Base-by-base conservation (phyloP, 352 stramenopile species). In the Plasmopara halstedii region DNA sequence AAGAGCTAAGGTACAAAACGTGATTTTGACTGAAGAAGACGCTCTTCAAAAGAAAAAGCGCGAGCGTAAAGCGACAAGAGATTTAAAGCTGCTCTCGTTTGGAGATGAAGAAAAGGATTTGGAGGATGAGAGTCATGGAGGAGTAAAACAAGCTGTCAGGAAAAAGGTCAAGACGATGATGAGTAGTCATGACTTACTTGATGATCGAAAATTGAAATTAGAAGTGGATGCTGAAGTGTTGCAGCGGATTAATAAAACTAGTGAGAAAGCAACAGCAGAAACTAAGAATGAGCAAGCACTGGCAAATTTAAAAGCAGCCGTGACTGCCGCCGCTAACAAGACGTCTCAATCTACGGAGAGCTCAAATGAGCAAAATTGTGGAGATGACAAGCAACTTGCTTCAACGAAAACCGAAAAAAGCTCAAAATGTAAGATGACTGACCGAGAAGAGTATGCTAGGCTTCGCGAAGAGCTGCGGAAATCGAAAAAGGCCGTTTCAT, bases 11-110 rank as follows among this genome's bases (percentile, higher is more conserved):
- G 60, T 65, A 27, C 33, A 51, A 15, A 67, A 66, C 13, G 48
- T 59, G 40, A 38, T 19, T 11, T 11, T 33, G 8, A 65, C 54
- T 9, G 54, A 62, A 8, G 61, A 68, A 19, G 61, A 65, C 1
- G 48, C 42, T 26, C 46, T 70, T 15, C 73, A 70, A 42, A 79
- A 71, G 38, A 88, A 85, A 46, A 89, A 90, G 45, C 84, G 82
- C 31, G 85, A 89, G 53, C 77, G 86, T 1, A 97, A 96, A 52
- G 83, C 85, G n/a, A 95, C 88, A 17, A 89, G 93, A 20, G 85
- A 98, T 57, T 65, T 90, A 17, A 98, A 97, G 56, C 64, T 98
- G 26, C 69, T 98, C n/a, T 97, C 88, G 40, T 98, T 98, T 67
- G 92, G 88, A 17, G 88, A 97, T 40, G 89, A 97, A 58, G 81